Evolutionary conservation across 2,329 filamentous ascomycete species (phyloP).

Genomic region (Xylaria multiplex): DNA sequence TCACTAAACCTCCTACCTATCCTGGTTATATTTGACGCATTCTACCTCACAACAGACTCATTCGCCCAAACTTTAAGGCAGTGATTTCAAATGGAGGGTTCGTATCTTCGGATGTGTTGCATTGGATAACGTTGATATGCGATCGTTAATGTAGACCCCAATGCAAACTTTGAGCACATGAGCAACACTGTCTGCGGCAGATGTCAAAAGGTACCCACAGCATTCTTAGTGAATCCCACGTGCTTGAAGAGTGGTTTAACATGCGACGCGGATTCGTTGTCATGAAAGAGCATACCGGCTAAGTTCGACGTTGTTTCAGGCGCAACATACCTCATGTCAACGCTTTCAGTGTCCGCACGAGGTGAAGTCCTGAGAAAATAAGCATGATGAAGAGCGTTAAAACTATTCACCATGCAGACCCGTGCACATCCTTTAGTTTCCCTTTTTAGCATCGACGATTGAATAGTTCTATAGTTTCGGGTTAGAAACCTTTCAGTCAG

Average conservation of each 20-base stretch:
- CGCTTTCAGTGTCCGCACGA: background rate
- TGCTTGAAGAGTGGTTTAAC: background rate
- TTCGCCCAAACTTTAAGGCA: background rate
- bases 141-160: slow-evolving; percentile 2
- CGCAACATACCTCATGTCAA: background rate
- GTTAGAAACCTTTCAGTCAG: background rate
- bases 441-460: too few species aligned
- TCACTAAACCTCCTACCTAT: background rate
- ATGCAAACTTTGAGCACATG: background rate
- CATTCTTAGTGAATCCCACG: slow-evolving; percentile 2
- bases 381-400: background rate
- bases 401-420: background rate
- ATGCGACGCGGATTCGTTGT: background rate
- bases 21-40: background rate
- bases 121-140: slow-evolving; percentile 9
- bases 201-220: background rate
- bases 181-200: slow-evolving; percentile 2
- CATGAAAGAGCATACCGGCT: slow-evolving; percentile 8
- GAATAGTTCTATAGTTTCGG: background rate
- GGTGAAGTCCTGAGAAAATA: background rate
- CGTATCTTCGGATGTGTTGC: background rate
- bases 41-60: background rate
- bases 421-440: background rate
- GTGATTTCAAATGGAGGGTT: background rate
- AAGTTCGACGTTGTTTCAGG: background rate